Percentiles rank a stretch among this genome's conserved stretches.
Evolutionary conservation across 148 eudicot genomes (phyloP).

Genomic region (Rheum nobile): DNA sequence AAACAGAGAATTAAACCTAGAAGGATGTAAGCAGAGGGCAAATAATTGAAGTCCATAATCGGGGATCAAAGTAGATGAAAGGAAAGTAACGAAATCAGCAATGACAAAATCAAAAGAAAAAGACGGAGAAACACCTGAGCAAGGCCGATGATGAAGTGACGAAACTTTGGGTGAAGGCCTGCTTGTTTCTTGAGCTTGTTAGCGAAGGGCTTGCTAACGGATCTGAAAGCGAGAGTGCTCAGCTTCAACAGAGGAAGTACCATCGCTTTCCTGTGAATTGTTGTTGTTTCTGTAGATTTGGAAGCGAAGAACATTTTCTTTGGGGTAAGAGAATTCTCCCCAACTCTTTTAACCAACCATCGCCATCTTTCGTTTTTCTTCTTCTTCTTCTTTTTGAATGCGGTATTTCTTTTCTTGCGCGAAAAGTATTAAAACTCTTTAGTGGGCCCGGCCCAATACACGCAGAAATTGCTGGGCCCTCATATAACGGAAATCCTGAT

Average conservation of each 20-base stretch:
- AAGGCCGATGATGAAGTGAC: conserved; percentile 10
- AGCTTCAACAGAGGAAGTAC: conserved; percentile 11
- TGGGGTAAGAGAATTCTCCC: background rate
- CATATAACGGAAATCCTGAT: too few relatives aligned
- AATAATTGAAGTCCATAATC: too few relatives aligned
- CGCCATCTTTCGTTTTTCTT: background rate
- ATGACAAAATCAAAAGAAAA: background rate
- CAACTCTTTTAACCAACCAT: background rate
- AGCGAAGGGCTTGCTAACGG: conserved; percentile 12
- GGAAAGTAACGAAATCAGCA: background rate
- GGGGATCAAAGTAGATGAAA: too few relatives aligned
- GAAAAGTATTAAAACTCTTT: background rate
- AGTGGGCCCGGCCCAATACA: background rate
- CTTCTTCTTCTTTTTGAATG: background rate
- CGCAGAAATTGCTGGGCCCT: background rate
- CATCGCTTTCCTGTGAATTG: background rate
- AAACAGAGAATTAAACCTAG: background rate
- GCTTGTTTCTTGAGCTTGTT: conserved; percentile 12
- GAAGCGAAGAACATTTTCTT: background rate
- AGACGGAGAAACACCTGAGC: conserved; percentile 6
- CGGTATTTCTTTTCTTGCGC: background rate
- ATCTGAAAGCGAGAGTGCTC: conserved; percentile 10
- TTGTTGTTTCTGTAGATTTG: background rate
- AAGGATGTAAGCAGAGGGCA: background rate
- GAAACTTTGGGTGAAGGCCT: conserved; percentile 15